Evolutionary conservation across 1,139 yeast genomes (phyloP).

Genomic region (Candida sojae): DNA sequence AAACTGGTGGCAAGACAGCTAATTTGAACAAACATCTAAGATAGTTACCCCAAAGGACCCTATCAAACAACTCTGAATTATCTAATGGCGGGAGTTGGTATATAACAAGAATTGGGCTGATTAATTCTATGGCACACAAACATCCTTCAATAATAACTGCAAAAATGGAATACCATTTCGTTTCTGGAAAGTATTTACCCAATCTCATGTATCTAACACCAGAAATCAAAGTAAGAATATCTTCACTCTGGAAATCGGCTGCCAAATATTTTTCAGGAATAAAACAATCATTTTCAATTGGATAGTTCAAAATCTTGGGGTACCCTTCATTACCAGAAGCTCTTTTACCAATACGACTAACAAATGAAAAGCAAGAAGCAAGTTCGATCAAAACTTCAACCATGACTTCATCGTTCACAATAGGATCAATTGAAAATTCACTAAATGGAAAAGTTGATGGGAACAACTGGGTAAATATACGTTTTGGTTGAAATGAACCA

Average conservation of each 20-base stretch:
- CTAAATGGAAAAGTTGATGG: slow-evolving; percentile 69
- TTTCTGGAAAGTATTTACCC: slow-evolving; percentile 63
- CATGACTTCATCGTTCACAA: slow-evolving; percentile 67
- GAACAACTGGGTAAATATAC: slow-evolving; percentile 67
- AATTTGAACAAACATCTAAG: slow-evolving; percentile 57
- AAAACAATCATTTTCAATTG: slow-evolving; percentile 34
- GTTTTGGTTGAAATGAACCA: slow-evolving; percentile 56
- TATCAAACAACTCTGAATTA: slow-evolving; percentile 49
- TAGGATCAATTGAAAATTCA: slow-evolving; percentile 70
- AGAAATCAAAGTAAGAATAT: slow-evolving; percentile 48
- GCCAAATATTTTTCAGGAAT: slow-evolving; percentile 34
- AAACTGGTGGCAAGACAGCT: slow-evolving; percentile 57
- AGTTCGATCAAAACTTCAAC: slow-evolving; percentile 77
- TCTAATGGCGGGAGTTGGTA: slow-evolving; percentile 59
- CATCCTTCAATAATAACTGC: slow-evolving; percentile 64
- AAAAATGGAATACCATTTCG: slow-evolving; percentile 69
- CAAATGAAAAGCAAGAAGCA: slow-evolving; percentile 56
- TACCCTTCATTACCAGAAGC: slow-evolving; percentile 51
- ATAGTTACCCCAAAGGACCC: slow-evolving; percentile 66
- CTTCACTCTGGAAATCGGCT: slow-evolving; percentile 39
- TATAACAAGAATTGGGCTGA: slow-evolving; percentile 54
- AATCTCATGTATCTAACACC: slow-evolving; percentile 61
- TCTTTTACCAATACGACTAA: slow-evolving; percentile 53
- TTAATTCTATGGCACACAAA: slow-evolving; percentile 56
- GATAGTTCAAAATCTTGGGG: slow-evolving; percentile 26